Percentiles rank a stretch among this genome's conserved stretches.
Evolutionary conservation across 805 yeast genomes (phyloP).

Genomic region (Lipomyces orientalis): DNA sequence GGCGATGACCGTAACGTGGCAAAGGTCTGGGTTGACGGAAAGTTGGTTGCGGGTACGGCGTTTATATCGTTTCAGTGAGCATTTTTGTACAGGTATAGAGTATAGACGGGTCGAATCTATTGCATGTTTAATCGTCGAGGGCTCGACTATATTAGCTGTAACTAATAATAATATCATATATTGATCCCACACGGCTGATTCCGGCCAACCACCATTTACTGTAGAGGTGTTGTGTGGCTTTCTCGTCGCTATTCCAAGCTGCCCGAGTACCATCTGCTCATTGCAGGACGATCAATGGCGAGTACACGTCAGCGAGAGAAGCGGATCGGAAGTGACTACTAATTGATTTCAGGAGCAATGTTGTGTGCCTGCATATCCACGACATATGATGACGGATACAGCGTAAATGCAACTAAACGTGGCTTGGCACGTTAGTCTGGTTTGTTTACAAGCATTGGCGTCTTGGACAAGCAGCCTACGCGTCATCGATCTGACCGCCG

Average conservation of each 20-base stretch:
- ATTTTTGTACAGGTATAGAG: slow-evolving; percentile 32
- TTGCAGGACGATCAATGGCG: too few relatives aligned
- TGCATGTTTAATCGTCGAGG: background rate
- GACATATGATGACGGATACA: background rate
- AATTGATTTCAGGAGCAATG: too few relatives aligned
- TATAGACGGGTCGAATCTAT: background rate
- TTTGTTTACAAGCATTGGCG: too few relatives aligned
- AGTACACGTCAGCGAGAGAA: too few relatives aligned
- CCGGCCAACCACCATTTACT: too few relatives aligned
- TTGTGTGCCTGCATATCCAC: background rate
- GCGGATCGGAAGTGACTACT: too few relatives aligned
- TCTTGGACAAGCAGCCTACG: too few relatives aligned
- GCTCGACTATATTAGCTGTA: background rate
- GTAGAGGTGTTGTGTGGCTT: background rate
- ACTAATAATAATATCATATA: too few relatives aligned
- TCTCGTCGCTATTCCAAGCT: background rate
- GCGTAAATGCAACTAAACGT: background rate
- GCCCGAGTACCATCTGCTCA: background rate
- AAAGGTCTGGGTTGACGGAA: slow-evolving; percentile 84
- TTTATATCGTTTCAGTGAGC: slow-evolving; percentile 42
- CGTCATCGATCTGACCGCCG: background rate
- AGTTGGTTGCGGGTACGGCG: slow-evolving; percentile 55
- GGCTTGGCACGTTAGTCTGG: too few relatives aligned
- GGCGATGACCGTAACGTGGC: slow-evolving; percentile 92
- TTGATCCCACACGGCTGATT: background rate